phyloP scores from a whole-genome alignment of 768 basidiomycete genomes.

The Lentinula sp. region DNA sequence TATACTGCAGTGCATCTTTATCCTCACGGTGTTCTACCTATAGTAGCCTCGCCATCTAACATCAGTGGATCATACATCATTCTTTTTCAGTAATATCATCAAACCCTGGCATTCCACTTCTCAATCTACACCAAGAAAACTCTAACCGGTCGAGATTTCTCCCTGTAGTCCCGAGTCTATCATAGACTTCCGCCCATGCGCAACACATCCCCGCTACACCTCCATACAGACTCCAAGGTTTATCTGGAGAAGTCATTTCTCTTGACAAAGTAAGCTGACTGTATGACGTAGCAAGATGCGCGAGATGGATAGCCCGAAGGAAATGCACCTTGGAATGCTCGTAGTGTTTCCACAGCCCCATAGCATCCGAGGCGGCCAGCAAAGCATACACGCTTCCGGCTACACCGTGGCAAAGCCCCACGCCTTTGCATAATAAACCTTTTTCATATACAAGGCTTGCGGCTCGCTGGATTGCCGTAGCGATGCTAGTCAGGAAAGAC shows the following conservation, averaged over 20 bases:
- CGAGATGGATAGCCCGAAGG: constrained; percentile 39
- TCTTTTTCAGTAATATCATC: not conserved
- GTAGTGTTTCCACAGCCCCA: constrained; percentile 20
- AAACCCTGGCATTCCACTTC: constrained; percentile 8
- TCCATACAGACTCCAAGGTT: constrained; percentile 52
- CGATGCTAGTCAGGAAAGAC: constrained; percentile 20
- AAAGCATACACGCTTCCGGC: constrained; percentile 50
- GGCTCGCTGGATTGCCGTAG: constrained; percentile 29
- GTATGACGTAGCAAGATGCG: constrained; percentile 34
- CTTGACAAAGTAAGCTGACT: constrained; percentile 25
- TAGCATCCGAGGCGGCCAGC: constrained; percentile 38
- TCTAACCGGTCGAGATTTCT: constrained; percentile 1
- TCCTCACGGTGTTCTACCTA: too few species aligned
- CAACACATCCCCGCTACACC: constrained; percentile 55
- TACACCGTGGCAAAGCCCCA: constrained; percentile 57
- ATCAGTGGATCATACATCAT: not conserved
- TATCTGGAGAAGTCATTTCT: constrained; percentile 42
- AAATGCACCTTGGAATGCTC: constrained; percentile 20
- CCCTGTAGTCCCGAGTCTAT: constrained; percentile 5
- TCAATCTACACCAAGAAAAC: constrained; percentile 2
- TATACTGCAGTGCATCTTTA: too few species aligned
- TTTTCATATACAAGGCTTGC: constrained; percentile 38
- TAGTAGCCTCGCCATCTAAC: too few species aligned
- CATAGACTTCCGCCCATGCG: constrained; percentile 43
- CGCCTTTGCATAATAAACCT: constrained; percentile 48